phyloP scores from a whole-genome alignment of 106 monocot species.

The Allium cepa region DNA sequence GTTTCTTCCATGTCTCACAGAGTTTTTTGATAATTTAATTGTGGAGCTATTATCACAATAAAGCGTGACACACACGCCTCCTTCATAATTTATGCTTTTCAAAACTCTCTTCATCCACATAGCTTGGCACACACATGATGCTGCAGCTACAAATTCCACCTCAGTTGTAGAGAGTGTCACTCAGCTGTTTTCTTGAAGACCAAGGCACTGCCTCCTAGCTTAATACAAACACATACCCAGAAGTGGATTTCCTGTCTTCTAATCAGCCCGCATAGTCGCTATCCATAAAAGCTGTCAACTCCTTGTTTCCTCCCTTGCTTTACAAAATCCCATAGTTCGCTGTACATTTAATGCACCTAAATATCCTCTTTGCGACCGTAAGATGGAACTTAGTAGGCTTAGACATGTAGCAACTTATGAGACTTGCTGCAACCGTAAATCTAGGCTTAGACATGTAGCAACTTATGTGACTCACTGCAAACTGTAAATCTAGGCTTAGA shows the following conservation, averaged over 20 bases:
- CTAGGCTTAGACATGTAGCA: neutral
- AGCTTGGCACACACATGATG: neutral
- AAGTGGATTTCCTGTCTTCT: neutral
- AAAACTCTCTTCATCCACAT: neutral
- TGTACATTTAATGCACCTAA: neutral
- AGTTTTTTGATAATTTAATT: neutral
- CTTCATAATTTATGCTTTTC: neutral
- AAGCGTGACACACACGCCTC: neutral
- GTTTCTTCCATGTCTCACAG: neutral
- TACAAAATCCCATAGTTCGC: neutral
- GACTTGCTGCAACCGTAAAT: neutral
- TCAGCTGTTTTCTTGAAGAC: neutral
- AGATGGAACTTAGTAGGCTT: neutral
- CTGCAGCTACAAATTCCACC: neutral
- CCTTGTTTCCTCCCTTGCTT: neutral
- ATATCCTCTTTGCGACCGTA: neutral
- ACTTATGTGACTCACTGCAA: neutral
- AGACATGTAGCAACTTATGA: neutral
- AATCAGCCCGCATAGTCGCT: neutral
- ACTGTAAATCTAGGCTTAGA: neutral
- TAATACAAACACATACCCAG: neutral
- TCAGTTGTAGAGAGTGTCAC: neutral
- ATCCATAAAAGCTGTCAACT: neutral
- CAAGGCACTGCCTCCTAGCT: neutral
- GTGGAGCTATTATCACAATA: neutral